A percentile compares a stretch with the other conserved stretches of the same genome.
Conservation (phyloP, 164 flowering plant genomes). For the Vitis cinerea region DNA sequence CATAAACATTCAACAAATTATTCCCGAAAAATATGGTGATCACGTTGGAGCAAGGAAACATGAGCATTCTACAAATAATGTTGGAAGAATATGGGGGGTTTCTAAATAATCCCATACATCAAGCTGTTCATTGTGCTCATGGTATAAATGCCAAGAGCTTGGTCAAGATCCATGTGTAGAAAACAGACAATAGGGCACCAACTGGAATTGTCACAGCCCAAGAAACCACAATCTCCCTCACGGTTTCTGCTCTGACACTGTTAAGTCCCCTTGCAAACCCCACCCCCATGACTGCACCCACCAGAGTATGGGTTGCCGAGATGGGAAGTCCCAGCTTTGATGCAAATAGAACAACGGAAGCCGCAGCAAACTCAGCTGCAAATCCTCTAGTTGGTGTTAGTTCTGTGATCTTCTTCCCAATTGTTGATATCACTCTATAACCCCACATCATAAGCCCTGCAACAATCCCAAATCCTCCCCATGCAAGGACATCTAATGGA, state of each 20-base stretch:
- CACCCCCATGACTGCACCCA: conserved; percentile 99
- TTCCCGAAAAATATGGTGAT: neutral
- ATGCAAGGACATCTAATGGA: conserved; percentile 89
- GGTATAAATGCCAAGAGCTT: conserved; percentile 57
- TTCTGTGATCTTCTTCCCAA: conserved; percentile 97
- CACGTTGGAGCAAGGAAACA: neutral
- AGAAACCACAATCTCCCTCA: conserved; percentile 82
- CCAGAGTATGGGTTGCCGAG: conserved; percentile 96
- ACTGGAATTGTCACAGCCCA: conserved; percentile 92
- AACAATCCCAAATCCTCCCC: conserved; percentile 99
- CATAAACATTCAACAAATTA: conserved; percentile 1
- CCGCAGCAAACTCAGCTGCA: conserved; percentile 99
- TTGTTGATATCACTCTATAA: conserved; percentile 92
- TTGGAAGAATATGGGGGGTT: conserved; percentile 2
- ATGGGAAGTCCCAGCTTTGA: conserved; percentile 95
- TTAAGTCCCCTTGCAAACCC: conserved; percentile 96
- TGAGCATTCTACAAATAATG: neutral
- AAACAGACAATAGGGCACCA: conserved; percentile 70
- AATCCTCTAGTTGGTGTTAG: conserved; percentile 95
- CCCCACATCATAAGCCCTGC: conserved; percentile 98
- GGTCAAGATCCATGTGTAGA: conserved; percentile 81
- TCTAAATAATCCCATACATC: conserved; percentile 12
- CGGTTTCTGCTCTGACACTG: conserved; percentile 91
- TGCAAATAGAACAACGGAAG: conserved; percentile 89
- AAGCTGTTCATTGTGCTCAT: conserved; percentile 25